Base-by-base conservation (phyloP, 768 basidiomycete genomes). In the Leucocoprinus sp. region DNA sequence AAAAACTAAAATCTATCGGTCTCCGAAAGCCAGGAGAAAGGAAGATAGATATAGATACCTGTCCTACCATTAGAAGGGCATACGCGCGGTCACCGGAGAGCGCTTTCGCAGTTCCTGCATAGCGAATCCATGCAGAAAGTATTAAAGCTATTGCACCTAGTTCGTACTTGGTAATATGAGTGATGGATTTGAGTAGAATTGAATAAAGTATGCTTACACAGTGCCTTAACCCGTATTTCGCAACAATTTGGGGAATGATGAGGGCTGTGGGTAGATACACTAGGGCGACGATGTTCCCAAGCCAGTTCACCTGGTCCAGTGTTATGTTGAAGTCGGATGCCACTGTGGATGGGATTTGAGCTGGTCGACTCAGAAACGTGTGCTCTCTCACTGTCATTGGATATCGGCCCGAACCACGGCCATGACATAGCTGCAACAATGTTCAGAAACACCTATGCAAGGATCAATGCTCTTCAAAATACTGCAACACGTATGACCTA, bases 341-440 rank as follows among this genome's bases (percentile, higher is more conserved):
- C 54, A 74, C 84, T 88, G 51, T 24, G 34, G n/a, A 50, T 24
- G 37, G 34, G 34, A 23, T 27, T 45, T 8, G 35, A n/a, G 34
- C 31, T 31, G 18, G 31, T 19, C 18, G 23, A n/a, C 24, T 28
- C 18, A 19, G 23, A 17, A n/a, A 27, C 42, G 19, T 5, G 21
- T 5, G 4, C 11, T 11, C 50, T 17, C 69, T 34, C 38, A 88
- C 87, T 68, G 54, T 80, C 59, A 33, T 78, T 79, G 0, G 88
- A 68, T 43, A 93, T 90, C 2, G 89, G 84, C 3, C 88, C 87
- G 55, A 91, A 92, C 87, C 87, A 92, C 3, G 83, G 73, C 75
- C 78, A 80, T 5, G 72, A 64, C 80, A 85, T 77, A 5, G 75
- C 85, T 2, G 72, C 66, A 8, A 79, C 70, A 31, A 82, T 58